Evolutionary conservation across 2,329 filamentous ascomycete species (phyloP).

Genomic region (Diaporthe sp.): DNA sequence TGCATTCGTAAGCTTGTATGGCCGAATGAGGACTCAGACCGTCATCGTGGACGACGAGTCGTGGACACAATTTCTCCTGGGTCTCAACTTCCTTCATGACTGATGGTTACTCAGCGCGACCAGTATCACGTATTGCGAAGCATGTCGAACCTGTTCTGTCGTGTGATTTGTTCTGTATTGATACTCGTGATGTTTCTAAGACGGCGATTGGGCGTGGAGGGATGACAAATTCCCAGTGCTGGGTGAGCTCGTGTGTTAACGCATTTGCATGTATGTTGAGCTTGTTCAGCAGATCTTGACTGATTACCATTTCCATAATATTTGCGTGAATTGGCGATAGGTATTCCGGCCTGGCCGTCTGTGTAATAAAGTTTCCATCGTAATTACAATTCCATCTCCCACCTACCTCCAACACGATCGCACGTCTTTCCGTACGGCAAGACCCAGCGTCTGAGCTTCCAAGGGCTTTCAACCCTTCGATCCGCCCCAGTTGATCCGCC

Average conservation of each 20-base stretch:
- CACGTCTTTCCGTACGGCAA: not conserved
- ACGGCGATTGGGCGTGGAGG: too few relatives aligned
- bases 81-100: not conserved
- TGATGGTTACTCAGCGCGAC: not conserved
- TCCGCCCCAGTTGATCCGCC: not conserved
- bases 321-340: not conserved
- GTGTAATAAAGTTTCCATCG: not conserved
- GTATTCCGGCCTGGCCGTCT: not conserved
- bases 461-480: not conserved
- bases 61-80: not conserved
- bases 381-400: not conserved
- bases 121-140: not conserved
- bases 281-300: too few relatives aligned
- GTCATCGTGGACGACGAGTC: not conserved
- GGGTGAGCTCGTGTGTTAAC: too few relatives aligned
- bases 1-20: not conserved
- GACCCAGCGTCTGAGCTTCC: not conserved
- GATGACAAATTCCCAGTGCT: too few relatives aligned
- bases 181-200: not conserved
- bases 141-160: not conserved
- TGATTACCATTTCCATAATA: too few relatives aligned
- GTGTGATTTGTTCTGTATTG: not conserved
- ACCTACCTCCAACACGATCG: fast-evolving
- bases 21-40: not conserved
- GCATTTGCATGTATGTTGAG: too few relatives aligned